Evolutionary conservation across 495 filamentous ascomycete genomes (phyloP), one percentile per base, ranked within the genome.

Genomic region (Terfezia boudieri): DNA sequence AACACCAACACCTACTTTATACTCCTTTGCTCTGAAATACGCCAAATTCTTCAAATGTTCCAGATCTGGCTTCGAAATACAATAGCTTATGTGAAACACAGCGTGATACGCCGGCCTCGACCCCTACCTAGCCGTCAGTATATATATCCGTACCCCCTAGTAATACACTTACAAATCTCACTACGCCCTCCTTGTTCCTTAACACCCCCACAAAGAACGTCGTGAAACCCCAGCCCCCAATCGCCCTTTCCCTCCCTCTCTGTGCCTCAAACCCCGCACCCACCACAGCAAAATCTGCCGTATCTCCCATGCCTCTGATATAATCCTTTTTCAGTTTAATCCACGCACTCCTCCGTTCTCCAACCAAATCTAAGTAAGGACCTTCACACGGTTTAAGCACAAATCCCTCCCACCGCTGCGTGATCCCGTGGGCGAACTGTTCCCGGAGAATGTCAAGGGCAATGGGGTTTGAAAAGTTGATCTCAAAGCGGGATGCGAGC

Each of bases 271-370:
- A 84, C 2, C 74, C 73, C 8, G 74, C 86, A 5, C 83, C 86
- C 36, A 93, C 67, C 8, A 89, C 72, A 1, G 81, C 77, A 58
- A 94, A 82, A 64, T 93, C 86, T 1, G 82, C 78, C 43, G 83
- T 80, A 59, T 92, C 85, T 1, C 86, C 86, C 59, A 86, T 73
- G 7, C 78, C 76, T 17, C 70, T 71, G n/a, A 94, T 81, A 56
- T 92, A 94, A 59, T 92, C 86, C 58, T 88, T 92, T 64, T 94
- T 94, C 32, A 94, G 63, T 67, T 93, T 94, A 61, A 93, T 83
- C 67, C 78, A 81, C 26, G 73, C 68, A 37, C 66, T 72, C 48
- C 50, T 56, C 43, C 62, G 59, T 56, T 59, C 54, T 16, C 59
- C 56, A 11, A 66, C 58, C 5, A 81, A 75, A 49, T 76, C 66